Conservation (phyloP, 2,329 filamentous ascomycete genomes). For the Calonectria honghensis region DNA sequence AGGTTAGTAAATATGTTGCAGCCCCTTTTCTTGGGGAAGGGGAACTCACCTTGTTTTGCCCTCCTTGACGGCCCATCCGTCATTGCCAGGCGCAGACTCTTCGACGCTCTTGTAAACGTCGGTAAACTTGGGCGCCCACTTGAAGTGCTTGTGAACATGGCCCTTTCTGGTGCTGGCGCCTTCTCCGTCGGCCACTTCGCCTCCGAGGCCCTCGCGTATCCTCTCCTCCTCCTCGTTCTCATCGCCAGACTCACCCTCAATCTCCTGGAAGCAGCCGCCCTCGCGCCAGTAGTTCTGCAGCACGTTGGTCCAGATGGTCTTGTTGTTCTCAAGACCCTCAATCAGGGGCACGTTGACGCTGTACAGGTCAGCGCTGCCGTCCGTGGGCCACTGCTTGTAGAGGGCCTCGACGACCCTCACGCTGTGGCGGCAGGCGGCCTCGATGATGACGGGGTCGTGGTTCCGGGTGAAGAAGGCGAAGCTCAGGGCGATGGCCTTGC, state of each 20-base stretch:
- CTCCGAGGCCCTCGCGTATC: constrained; percentile 80
- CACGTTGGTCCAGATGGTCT: constrained; percentile 89
- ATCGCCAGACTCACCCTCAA: constrained; percentile 79
- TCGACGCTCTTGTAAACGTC: constrained; percentile 94
- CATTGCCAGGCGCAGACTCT: constrained; percentile 85
- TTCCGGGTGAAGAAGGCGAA: constrained; percentile 93
- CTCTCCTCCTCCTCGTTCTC: constrained; percentile 82
- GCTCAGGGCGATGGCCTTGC: constrained; percentile 85
- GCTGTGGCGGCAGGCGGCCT: constrained; percentile 83
- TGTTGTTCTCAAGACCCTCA: constrained; percentile 81
- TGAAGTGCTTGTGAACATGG: constrained; percentile 91
- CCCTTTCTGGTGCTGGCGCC: constrained; percentile 58
- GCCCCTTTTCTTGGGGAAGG: background rate
- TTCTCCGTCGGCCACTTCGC: constrained; percentile 63
- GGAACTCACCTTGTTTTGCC: constrained; percentile 85
- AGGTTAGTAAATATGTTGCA: constrained; percentile 32
- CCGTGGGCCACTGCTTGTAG: constrained; percentile 81
- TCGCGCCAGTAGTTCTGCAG: constrained; percentile 92
- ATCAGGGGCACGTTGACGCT: constrained; percentile 92
- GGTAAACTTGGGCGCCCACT: constrained; percentile 91
- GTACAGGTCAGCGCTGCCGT: constrained; percentile 85
- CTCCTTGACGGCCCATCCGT: constrained; percentile 94
- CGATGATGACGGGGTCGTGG: constrained; percentile 88
- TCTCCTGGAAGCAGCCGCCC: constrained; percentile 91
- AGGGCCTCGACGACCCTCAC: constrained; percentile 88